phyloP scores from a whole-genome alignment of 2,329 filamentous ascomycete genomes.

The Arachnopeziza araneosa region DNA sequence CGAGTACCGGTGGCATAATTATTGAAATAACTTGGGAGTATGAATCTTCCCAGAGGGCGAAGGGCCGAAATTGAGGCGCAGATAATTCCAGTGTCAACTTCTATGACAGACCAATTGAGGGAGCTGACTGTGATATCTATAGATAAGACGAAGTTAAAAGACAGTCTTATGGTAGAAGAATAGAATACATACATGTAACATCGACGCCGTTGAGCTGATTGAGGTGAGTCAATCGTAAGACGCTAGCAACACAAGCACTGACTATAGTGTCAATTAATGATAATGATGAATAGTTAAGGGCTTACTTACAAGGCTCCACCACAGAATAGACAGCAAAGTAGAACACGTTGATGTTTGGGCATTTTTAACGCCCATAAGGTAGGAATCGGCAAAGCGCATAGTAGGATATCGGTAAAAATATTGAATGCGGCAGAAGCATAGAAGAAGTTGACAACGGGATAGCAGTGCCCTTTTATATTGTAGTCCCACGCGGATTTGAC shows the following conservation, averaged over 20 bases:
- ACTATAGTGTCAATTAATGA: background rate
- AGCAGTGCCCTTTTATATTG: slow-evolving; percentile 5
- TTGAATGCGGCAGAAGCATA: slow-evolving; percentile 11
- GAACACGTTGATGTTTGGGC: slow-evolving; percentile 9
- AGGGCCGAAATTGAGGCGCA: slow-evolving; percentile 38
- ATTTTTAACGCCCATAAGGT: slow-evolving; percentile 14
- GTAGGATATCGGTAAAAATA: slow-evolving; percentile 11
- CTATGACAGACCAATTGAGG: slow-evolving; percentile 31
- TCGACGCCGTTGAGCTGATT: slow-evolving; percentile 6
- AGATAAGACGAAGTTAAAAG: background rate
- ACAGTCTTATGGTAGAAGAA: background rate
- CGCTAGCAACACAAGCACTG: slow-evolving; percentile 18
- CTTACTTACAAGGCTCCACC: slow-evolving; percentile 15
- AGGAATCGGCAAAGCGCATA: slow-evolving; percentile 13
- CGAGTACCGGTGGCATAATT: background rate
- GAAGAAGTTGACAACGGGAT: slow-evolving; percentile 13
- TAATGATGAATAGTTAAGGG: background rate
- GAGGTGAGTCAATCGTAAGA: slow-evolving; percentile 9
- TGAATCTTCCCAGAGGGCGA: slow-evolving; percentile 30
- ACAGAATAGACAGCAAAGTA: slow-evolving; percentile 10
- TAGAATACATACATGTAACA: slow-evolving; percentile 6
- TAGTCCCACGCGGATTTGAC: slow-evolving; percentile 13
- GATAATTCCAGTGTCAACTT: slow-evolving; percentile 34
- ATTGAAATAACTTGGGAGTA: background rate
- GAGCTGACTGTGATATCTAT: slow-evolving; percentile 23